Conservation (phyloP, 1,284 basidiomycete genomes). For the Phellinidium pouzarii region DNA sequence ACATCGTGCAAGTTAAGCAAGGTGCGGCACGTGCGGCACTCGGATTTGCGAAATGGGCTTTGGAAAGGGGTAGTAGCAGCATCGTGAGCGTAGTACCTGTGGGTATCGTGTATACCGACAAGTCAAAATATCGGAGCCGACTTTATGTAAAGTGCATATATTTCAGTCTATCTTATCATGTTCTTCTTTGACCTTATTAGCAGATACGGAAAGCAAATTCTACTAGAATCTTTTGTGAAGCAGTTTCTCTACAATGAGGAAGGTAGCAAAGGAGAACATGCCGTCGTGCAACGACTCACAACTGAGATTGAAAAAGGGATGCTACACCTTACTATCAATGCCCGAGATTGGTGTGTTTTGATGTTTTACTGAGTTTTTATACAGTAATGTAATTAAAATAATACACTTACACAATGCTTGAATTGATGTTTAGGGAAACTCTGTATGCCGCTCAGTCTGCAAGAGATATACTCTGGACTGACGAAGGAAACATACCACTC, state of each 20-base stretch:
- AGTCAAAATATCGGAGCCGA: constrained; percentile 58
- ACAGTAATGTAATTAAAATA: too few relatives aligned
- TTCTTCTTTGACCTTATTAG: neutral
- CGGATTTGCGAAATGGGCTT: constrained; percentile 53
- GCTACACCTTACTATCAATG: constrained; percentile 57
- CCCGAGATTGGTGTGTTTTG: constrained; percentile 55
- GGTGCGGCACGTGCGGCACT: constrained; percentile 76
- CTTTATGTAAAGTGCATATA: constrained; percentile 38
- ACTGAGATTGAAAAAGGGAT: constrained; percentile 47
- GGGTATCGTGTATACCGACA: constrained; percentile 69
- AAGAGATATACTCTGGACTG: constrained; percentile 50
- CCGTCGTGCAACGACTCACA: constrained; percentile 56
- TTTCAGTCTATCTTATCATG: neutral
- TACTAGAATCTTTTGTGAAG: constrained; percentile 36
- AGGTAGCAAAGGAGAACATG: constrained; percentile 39
- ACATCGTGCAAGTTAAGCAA: constrained; percentile 64
- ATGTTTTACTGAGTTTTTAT: too few relatives aligned
- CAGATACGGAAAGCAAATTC: constrained; percentile 47
- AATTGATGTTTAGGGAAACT: constrained; percentile 43
- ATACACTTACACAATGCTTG: too few relatives aligned
- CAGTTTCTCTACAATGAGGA: constrained; percentile 33
- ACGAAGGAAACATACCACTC: constrained; percentile 41
- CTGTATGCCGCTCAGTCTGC: constrained; percentile 53
- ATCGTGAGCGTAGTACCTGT: constrained; percentile 56
- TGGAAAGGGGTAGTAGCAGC: constrained; percentile 18